Evolutionary conservation across 352 stramenopile genomes (phyloP), one percentile per base, ranked within the genome.

Genomic region (Globisporangium iwayamae): DNA sequence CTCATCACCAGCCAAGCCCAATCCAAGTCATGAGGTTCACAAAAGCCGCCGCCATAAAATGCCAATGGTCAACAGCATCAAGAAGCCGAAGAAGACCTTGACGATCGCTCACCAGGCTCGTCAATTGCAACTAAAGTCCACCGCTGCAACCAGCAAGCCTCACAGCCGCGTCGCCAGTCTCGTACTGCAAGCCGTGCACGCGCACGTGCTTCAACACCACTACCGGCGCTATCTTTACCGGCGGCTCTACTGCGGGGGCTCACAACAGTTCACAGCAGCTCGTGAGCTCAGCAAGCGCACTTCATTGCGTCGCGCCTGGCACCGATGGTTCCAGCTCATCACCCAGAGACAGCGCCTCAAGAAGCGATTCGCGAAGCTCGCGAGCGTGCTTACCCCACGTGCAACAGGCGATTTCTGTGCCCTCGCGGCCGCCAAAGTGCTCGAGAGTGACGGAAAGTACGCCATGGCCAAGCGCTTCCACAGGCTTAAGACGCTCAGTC

Each of bases 401-500:
- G 9, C 18, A 9, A 11, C 18, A 22, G 22, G 14, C 25, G 16
- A 36, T 14, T 36, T 56, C n/a, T 36, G 36, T 10, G 38, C 39
- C 0, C 22, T 22, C 4, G 53, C 43, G 50, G 71, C 73, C 4
- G 10, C 50, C 11, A 20, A 46, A 38, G n/a, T 85, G 25, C 57
- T 78, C 0, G 51, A 71, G 18, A 60, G 22, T 6, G 76, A 85
- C 43, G 76, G 76, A 18, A 85, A 85, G 57, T 87, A 75, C 60
- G 76, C 65, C 1, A 60, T 76, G 38, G 76, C 72, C 3, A 85
- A 87, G 56, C 66, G 67, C 30, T 87, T 78, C 28, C 54, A 79
- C n/a, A 67, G 73, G 16, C 38, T 63, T 4, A 76, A 72, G 46
- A 41, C 73, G n/a, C 50, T 77, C 9, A 63, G 51, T 2, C 18